These are phyloP conservation scores for Martensiomyces pterosporus DNA, from an alignment of 192 early-diverging fungal species.

Conservation along the genomic window DNA sequence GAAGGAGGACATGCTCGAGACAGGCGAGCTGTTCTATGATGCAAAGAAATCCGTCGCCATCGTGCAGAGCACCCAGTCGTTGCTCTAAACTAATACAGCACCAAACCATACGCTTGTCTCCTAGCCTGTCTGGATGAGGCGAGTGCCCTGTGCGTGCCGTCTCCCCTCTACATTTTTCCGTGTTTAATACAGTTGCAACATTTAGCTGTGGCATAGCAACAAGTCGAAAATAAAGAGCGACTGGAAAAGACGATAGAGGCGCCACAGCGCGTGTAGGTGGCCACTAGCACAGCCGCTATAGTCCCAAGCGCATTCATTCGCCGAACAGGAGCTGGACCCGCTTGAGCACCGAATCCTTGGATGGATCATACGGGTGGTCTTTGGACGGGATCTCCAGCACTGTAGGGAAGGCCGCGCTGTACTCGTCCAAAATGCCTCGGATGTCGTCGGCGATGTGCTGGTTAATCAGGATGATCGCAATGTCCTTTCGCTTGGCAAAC, in stretches of 20 bases:
- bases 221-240: too few species aligned
- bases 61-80: constrained; percentile 33
- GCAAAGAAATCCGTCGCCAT: constrained; percentile 47
- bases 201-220: too few species aligned
- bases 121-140: neutral
- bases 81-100: constrained; percentile 16
- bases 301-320: too few species aligned
- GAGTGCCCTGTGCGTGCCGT: neutral
- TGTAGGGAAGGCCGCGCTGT: constrained; percentile 91
- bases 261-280: too few species aligned
- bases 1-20: constrained; percentile 84
- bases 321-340: constrained; percentile 76
- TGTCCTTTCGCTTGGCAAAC: constrained; percentile 90
- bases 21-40: constrained; percentile 70
- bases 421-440: constrained; percentile 82
- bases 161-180: neutral
- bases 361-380: constrained; percentile 95
- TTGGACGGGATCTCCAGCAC: constrained; percentile 98
- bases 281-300: too few species aligned
- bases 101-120: neutral
- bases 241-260: too few species aligned
- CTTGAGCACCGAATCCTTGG: constrained; percentile 82
- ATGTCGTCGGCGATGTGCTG: constrained; percentile 96
- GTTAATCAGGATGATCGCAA: constrained; percentile 97
- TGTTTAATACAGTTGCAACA: too few species aligned